phyloP scores from a whole-genome alignment of 2,329 filamentous ascomycete species.

The Penicillium sp. region DNA sequence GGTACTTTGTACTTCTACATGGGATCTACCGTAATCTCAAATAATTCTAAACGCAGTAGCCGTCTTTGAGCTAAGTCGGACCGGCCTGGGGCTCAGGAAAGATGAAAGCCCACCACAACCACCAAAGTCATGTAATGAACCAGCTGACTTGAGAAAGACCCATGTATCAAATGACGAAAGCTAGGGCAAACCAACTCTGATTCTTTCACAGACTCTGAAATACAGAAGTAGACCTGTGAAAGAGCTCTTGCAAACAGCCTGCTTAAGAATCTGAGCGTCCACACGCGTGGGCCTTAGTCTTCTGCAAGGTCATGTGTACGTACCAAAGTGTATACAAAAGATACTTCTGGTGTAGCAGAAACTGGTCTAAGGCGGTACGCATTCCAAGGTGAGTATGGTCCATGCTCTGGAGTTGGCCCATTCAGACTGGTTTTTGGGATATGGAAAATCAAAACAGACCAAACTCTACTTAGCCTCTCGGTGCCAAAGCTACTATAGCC shows the following conservation, averaged over 20 bases:
- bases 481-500: not conserved
- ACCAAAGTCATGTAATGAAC: too few species aligned
- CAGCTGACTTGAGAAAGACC: too few species aligned
- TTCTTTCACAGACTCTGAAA: too few species aligned
- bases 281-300: not conserved
- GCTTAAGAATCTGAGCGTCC: not conserved
- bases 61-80: not conserved
- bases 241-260: not conserved
- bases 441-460: not conserved
- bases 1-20: not conserved
- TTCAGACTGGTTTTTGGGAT: not conserved
- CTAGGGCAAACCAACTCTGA: too few species aligned
- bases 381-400: not conserved
- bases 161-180: too few species aligned
- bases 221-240: not conserved
- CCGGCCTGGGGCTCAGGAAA: too few species aligned
- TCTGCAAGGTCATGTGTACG: slow-evolving; percentile 2
- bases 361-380: not conserved
- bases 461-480: slow-evolving; percentile 4
- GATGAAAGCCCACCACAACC: too few species aligned
- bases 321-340: not conserved
- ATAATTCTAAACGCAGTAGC: not conserved
- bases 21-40: not conserved
- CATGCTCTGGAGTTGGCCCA: not conserved
- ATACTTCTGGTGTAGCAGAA: not conserved